phyloP scores from a whole-genome alignment of 2,329 filamentous ascomycete species.

The Dendryphion nanum region DNA sequence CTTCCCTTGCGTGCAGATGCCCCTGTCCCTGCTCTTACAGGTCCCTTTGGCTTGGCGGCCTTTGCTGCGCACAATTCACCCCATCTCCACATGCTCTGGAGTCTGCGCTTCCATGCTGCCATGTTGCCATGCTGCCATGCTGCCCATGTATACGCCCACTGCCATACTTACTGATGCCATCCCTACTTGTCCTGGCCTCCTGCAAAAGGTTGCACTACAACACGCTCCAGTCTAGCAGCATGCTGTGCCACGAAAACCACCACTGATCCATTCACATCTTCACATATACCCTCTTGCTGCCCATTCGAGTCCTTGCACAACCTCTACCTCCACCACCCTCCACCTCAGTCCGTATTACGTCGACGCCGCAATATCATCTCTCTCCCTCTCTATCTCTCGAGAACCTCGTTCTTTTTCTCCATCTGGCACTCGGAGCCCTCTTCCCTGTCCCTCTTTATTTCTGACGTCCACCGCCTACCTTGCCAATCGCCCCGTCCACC shows the following conservation, averaged over 20 bases:
- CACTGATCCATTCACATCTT: constrained; percentile 8
- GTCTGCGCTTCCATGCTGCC: no score
- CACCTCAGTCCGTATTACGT: constrained; percentile 5
- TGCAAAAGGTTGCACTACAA: constrained; percentile 22
- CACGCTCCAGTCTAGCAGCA: constrained; percentile 19
- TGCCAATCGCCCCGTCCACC: no score
- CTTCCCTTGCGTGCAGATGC: constrained; percentile 18
- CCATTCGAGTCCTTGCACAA: background rate
- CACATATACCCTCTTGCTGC: constrained; percentile 19
- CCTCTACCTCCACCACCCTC: background rate
- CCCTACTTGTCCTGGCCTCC: constrained; percentile 29
- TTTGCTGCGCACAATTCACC: constrained; percentile 29
- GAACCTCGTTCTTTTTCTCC: constrained; percentile 1
- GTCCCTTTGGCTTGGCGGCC: constrained; percentile 18
- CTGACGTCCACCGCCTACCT: constrained; percentile 19
- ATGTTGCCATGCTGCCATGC: constrained; percentile 23
- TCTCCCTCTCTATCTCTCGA: constrained; percentile 1
- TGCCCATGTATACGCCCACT: constrained; percentile 22
- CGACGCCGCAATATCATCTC: constrained; percentile 8
- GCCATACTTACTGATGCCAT: constrained; percentile 30
- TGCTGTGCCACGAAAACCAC: constrained; percentile 22
- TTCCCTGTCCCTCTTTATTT: constrained; percentile 16
- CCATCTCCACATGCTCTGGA: constrained; percentile 39
- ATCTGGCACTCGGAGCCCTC: constrained; percentile 7
- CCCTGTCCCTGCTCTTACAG: constrained; percentile 22